Conservation (phyloP, 23 red algal species). For the Gracilaria vermiculophylla region DNA sequence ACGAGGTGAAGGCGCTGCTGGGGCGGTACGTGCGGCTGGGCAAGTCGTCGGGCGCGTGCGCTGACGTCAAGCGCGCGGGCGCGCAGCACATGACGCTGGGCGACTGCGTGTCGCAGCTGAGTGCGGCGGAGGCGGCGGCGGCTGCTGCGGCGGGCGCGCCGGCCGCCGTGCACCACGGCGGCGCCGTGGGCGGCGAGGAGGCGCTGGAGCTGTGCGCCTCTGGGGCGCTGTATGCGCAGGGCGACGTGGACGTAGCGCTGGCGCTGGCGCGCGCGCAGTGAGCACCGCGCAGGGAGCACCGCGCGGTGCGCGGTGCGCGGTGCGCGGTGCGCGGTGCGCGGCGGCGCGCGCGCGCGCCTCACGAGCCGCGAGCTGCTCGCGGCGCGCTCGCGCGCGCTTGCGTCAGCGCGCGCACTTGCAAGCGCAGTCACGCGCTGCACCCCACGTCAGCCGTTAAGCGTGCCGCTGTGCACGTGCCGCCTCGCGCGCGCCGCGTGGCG, state of each 20-base stretch:
- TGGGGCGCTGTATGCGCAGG: not conserved
- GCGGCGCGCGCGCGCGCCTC: not conserved
- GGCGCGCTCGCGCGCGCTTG: not conserved
- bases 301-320: not conserved
- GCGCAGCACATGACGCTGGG: not conserved
- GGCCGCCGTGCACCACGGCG: not conserved
- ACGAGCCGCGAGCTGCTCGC: not conserved
- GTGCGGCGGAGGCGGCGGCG: not conserved
- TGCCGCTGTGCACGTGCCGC: not conserved
- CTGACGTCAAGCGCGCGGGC: not conserved
- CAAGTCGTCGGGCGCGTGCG: no score
- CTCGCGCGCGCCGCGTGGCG: not conserved
- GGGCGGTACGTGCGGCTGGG: not conserved
- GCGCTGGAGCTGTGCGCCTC: not conserved
- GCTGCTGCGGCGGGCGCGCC: not conserved
- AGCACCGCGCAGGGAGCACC: not conserved
- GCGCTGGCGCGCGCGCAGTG: not conserved
- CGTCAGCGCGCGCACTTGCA: not conserved
- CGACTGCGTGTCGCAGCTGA: not conserved
- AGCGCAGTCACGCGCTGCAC: not conserved
- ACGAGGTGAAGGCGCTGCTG: not conserved
- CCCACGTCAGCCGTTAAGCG: not conserved
- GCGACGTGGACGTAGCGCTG: not conserved
- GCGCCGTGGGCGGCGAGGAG: not conserved
- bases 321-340: not conserved